These are phyloP conservation scores for Venturia oleaginea DNA, from an alignment of 2,329 filamentous ascomycete species.

Conservation along the genomic window DNA sequence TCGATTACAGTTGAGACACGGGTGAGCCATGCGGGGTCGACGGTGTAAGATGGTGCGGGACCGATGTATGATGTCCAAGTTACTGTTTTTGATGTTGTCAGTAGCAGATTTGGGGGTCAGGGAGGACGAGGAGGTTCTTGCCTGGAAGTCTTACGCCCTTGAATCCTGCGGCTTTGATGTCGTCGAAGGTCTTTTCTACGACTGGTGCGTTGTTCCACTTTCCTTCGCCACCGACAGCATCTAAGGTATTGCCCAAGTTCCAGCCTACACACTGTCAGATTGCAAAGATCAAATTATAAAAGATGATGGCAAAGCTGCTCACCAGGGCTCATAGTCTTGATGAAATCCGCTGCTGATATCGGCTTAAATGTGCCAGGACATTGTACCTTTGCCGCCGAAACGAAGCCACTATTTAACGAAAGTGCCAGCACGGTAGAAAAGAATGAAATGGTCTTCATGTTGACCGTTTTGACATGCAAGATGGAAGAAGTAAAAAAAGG, in stretches of 20 bases:
- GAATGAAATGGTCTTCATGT: not conserved
- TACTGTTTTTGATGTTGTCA: conserved; percentile 26
- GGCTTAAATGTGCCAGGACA: conserved; percentile 37
- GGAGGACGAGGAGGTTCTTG: conserved; percentile 16
- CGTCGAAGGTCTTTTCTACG: conserved; percentile 40
- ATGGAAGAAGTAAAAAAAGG: not conserved
- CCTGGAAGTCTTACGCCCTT: conserved; percentile 49
- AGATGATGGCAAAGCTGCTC: not conserved
- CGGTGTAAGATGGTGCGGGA: conserved; percentile 43
- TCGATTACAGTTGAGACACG: conserved; percentile 50
- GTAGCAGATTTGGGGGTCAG: not conserved
- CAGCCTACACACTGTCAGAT: conserved; percentile 37
- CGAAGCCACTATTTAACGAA: not conserved
- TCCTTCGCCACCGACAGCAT: conserved; percentile 47
- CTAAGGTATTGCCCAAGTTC: conserved; percentile 54
- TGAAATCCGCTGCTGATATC: conserved; percentile 38
- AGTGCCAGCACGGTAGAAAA: not conserved
- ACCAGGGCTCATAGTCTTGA: conserved; percentile 36
- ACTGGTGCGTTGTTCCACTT: conserved; percentile 51
- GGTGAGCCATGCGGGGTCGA: conserved; percentile 47
- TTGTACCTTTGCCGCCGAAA: conserved; percentile 2
- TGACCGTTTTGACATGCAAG: not conserved
- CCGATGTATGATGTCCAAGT: conserved; percentile 51
- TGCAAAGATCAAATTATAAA: not conserved
- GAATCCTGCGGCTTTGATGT: conserved; percentile 46